Evolutionary conservation across 257 asterid species (phyloP), one percentile per base, ranked within the genome.

Genomic region (Petrea volubilis): DNA sequence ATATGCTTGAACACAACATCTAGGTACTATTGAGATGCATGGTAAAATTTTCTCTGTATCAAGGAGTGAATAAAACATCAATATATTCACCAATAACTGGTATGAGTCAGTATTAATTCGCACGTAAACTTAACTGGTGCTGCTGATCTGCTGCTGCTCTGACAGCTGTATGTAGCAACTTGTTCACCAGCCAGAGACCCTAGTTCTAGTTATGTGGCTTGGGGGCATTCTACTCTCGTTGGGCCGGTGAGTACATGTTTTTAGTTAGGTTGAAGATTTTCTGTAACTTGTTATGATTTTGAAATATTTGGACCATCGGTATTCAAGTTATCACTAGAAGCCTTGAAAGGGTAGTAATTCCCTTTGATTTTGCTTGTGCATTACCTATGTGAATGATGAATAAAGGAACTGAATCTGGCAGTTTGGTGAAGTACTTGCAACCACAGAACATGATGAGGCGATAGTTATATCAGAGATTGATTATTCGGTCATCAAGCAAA

Each of bases 171-270:
- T 60, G 97, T 88, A 50, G 98, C 95, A 66, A 87, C 98, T 23
- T 92, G 98, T 80, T 88, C 96, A 60, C 98, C 96, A 29, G 95
- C 98, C 34, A 80, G 97, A 83, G 98, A 88, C 74, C 8, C 64
- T 76, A 75, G 78, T 60, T 81, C 97, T 24, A 81, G 83, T 74
- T 90, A 93, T 80, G 95, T 93, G 65, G 96, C 96, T 59, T 90
- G 95, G 97, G 97, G 97, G 34, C 98, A 92, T 80, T 92, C 96
- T 53, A 90, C 98, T 67, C 96, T 90, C 53, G 96, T 93, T 71
- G 97, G 96, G 47, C 96, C 97, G 58, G 97, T 90, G 73, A 86
- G 97, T 84, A 21, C n/a, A n/a, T 51, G 20, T 24, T 14, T 71
- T 68, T 47, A 67, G n/a, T 51, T 60, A 15, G 23, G 52, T 13